Evolutionary conservation across 208 protist species (phyloP).

Genomic region (Vickermania ingenoplastis): DNA sequence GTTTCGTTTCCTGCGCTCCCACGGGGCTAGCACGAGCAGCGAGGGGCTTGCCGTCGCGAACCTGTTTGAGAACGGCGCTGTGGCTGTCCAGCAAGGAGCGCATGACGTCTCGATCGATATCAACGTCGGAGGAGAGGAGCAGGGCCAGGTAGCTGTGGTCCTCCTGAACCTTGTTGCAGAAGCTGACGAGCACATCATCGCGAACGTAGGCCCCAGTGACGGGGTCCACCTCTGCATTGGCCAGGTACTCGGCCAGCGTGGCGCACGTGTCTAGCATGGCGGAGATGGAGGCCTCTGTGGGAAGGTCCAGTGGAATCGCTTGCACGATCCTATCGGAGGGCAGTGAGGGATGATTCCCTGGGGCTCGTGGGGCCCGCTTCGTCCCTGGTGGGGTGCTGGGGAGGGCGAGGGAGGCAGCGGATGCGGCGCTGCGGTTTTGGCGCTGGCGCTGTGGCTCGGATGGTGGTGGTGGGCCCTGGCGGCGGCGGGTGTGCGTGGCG

Average conservation of each 20-base stretch:
- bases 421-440: not conserved
- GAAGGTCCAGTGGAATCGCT: constrained; percentile 52
- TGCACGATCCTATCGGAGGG: constrained; percentile 20
- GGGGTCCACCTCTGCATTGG: constrained; percentile 28
- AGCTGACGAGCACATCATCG: constrained; percentile 56
- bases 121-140: constrained; percentile 49
- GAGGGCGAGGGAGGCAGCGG: constrained; percentile 1
- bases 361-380: constrained; percentile 6
- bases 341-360: too few species aligned
- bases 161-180: constrained; percentile 29
- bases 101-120: constrained; percentile 42
- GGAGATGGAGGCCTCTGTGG: constrained; percentile 40
- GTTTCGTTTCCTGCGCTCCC: too few species aligned
- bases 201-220: constrained; percentile 16
- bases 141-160: constrained; percentile 54
- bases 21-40: not conserved
- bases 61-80: constrained; percentile 24
- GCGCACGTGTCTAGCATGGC: constrained; percentile 74
- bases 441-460: not conserved
- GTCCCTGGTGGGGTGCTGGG: not conserved
- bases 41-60: constrained; percentile 5
- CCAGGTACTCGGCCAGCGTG: constrained; percentile 69
- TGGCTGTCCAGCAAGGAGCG: constrained; percentile 49
- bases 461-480: not conserved
- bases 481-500: not conserved